Evolutionary conservation across 495 filamentous ascomycete species (phyloP).

Genomic region (Amphirosellinia nigrospora): DNA sequence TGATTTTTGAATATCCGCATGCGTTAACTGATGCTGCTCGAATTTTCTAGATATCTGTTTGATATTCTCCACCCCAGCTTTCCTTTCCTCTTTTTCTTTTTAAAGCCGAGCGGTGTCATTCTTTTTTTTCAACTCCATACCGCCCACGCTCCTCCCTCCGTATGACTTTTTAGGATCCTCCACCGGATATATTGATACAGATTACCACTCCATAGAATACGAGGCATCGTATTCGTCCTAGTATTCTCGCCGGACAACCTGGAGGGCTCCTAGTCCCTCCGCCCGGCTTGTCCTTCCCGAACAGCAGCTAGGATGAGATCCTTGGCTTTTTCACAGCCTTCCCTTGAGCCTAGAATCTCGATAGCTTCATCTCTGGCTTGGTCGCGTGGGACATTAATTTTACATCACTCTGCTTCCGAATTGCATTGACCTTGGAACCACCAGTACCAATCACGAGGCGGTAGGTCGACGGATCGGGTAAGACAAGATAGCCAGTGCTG

Average conservation of each 20-base stretch:
- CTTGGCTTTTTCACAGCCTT: constrained; percentile 85
- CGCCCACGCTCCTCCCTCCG: not conserved
- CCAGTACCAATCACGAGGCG: constrained; percentile 87
- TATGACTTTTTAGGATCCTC: not conserved
- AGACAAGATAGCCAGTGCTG: constrained; percentile 81
- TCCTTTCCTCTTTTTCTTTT: constrained; percentile 18
- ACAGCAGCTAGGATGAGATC: constrained; percentile 87
- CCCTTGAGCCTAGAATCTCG: constrained; percentile 78
- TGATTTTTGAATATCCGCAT: not conserved
- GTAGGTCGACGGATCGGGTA: constrained; percentile 89
- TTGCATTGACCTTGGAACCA: constrained; percentile 88
- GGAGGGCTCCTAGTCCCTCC: constrained; percentile 35
- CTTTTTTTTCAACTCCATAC: constrained; percentile 1
- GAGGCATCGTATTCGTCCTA: not conserved
- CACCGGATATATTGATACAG: constrained; percentile 18
- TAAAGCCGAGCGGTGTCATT: constrained; percentile 19
- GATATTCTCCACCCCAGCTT: constrained; percentile 14
- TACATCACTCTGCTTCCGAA: constrained; percentile 92
- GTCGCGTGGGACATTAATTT: constrained; percentile 87
- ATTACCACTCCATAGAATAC: constrained; percentile 15
- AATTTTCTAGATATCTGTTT: not conserved
- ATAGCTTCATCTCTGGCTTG: constrained; percentile 82
- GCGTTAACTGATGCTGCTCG: constrained; percentile 7
- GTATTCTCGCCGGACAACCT: not conserved
- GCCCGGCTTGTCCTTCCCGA: constrained; percentile 50